These are phyloP conservation scores for Meripilus lineatus DNA, from an alignment of 1,284 basidiomycete genomes.

Conservation along the genomic window DNA sequence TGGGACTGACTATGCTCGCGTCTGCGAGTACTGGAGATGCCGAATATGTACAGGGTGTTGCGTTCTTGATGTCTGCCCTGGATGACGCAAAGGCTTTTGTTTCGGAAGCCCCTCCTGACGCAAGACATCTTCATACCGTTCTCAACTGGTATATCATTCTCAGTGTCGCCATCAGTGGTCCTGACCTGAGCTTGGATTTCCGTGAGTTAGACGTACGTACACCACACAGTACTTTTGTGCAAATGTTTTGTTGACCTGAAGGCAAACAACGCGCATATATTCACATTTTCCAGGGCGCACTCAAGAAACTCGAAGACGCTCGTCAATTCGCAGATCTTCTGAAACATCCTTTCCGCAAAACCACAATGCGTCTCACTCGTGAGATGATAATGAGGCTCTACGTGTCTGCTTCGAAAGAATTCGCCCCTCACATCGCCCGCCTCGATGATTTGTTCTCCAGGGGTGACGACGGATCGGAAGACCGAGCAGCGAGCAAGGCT, in stretches of 20 bases:
- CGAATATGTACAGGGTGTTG: conserved; percentile 53
- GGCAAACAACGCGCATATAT: not conserved
- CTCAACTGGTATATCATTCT: conserved; percentile 55
- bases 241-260: not conserved
- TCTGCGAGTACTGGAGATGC: conserved; percentile 35
- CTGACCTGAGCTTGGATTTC: conserved; percentile 43
- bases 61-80: conserved; percentile 47
- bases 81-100: conserved; percentile 57
- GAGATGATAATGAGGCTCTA: conserved; percentile 42
- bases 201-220: conserved; percentile 42
- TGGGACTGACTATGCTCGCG: conserved; percentile 46
- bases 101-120: conserved; percentile 53
- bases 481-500: conserved; percentile 30
- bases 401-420: conserved; percentile 37
- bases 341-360: conserved; percentile 40
- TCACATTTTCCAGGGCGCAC: conserved; percentile 31
- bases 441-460: too few species aligned
- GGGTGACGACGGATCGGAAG: too few species aligned
- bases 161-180: conserved; percentile 43
- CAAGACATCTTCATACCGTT: conserved; percentile 50
- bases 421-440: conserved; percentile 36
- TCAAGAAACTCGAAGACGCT: conserved; percentile 41
- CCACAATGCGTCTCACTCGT: conserved; percentile 44
- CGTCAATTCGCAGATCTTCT: conserved; percentile 44
- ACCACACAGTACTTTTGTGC: not conserved